Base-by-base conservation (phyloP, 2,329 filamentous ascomycete genomes). In the Aureobasidium sp. region DNA sequence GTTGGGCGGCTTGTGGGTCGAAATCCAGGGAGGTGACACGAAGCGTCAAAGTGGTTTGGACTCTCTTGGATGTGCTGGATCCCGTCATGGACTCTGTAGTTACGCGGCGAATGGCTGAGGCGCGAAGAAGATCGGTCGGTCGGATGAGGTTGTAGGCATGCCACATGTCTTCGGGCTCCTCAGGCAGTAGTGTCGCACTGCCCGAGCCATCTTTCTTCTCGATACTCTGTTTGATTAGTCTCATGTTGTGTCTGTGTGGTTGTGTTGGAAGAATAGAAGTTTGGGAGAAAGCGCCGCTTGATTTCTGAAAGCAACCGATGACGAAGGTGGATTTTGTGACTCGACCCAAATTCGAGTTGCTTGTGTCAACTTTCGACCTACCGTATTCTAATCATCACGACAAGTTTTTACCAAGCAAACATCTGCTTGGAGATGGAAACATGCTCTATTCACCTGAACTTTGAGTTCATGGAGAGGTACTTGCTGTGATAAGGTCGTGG, bases 101-200 rank as follows among this genome's bases (percentile, higher is more conserved):
- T 5, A 90, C 81, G 63, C 85, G 83, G 49, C 87, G 86, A 54
- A 89, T 77, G 37, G 87, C 86, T 61, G 81, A 83, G 63, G 86
- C 86, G 66, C 83, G 83, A 41, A 90, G 78, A 54, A 83, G 77
- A 68, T 90, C 87, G 64, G 76, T 77, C 5, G 84, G 81, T 61
- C 85, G 82, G 69, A 90, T 87, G 44, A 90, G 80, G 73, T 90
- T 90, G 78, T 86, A 89, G 65, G 85, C 83, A 70, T 89, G 87
- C 87, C 87, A 90, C 87, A 90, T 90, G 68, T 90, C 87, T 75
- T 90, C 87, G 55, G 86, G 85, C 72, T 89, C 87, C 73, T 89
- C 86, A 2, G 87, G 87, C 63, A 84, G 80, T 59, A 90, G 77
- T 5, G 84, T 87, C 59, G 86, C 84, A 36, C 77, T 79, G 34